Percentiles rank a stretch among this genome's conserved stretches.
Evolutionary conservation across 176 grass and related monocot genomes (phyloP).

Genomic region (Chrysopogon serrulatus): DNA sequence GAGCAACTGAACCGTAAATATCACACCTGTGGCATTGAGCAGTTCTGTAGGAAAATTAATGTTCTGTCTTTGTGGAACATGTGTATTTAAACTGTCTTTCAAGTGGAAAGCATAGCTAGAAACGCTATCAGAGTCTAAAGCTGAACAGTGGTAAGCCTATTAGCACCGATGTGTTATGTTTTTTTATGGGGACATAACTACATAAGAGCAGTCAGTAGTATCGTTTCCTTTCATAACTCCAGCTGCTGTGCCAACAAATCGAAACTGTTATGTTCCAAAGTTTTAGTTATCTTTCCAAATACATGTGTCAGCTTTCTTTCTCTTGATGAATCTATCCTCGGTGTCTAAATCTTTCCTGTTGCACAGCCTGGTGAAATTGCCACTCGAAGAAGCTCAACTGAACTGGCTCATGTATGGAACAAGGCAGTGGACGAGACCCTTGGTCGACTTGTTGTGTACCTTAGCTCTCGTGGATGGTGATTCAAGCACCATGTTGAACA

Average conservation of each 20-base stretch:
- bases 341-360: neutral
- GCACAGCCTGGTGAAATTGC: conserved; percentile 21
- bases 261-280: neutral
- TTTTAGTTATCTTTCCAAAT: neutral
- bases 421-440: conserved; percentile 55
- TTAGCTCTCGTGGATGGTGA: conserved; percentile 62
- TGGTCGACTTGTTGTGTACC: conserved; percentile 44
- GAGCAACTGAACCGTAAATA: neutral
- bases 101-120: neutral
- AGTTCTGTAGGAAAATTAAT: neutral
- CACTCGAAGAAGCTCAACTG: neutral
- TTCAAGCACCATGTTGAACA: conserved; percentile 3
- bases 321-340: neutral
- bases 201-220: neutral
- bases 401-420: conserved; percentile 50
- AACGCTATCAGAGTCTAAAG: neutral
- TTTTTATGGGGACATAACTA: neutral
- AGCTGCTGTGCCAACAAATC: neutral
- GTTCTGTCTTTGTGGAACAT: neutral
- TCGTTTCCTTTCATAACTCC: neutral
- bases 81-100: neutral
- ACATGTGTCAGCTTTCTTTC: neutral
- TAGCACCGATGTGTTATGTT: neutral
- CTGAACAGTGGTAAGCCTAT: neutral
- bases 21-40: neutral